These are phyloP conservation scores for Leccinum fallax DNA, from an alignment of 1,284 basidiomycete genomes.

Conservation along the genomic window DNA sequence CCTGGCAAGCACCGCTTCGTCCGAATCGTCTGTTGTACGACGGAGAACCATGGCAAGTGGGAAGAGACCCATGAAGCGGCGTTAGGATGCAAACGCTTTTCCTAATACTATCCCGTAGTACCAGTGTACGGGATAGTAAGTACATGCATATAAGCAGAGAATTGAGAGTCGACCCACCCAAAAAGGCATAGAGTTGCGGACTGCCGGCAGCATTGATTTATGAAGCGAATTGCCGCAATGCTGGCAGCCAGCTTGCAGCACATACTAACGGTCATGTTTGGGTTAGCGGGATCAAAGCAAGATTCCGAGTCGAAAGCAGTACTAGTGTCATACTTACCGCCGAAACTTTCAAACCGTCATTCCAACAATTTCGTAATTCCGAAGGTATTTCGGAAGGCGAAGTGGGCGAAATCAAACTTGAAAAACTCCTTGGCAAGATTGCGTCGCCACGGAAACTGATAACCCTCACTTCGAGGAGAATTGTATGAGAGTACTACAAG, in stretches of 20 bases:
- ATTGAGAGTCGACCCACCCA: no score
- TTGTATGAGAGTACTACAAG: no score
- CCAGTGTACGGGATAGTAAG: no score
- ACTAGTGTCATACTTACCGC: no score
- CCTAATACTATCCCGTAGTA: background rate
- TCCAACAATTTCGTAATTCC: no score
- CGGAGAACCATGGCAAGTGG: background rate
- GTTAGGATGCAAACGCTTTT: background rate
- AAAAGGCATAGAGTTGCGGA: background rate
- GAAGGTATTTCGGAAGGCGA: no score
- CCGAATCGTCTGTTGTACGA: background rate
- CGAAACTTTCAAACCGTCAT: background rate
- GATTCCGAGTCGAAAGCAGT: no score
- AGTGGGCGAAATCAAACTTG: no score
- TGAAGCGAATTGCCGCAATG: no score
- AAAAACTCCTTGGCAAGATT: no score
- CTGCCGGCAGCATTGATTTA: background rate
- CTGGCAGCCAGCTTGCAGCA: background rate
- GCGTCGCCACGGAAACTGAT: background rate
- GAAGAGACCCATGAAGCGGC: background rate
- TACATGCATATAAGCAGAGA: no score
- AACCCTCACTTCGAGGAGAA: no score
- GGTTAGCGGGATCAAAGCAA: background rate
- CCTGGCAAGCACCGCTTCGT: background rate
- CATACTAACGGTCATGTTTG: background rate